Conservation (phyloP, 441 rosid genomes). For the Isatis lusitanica region DNA sequence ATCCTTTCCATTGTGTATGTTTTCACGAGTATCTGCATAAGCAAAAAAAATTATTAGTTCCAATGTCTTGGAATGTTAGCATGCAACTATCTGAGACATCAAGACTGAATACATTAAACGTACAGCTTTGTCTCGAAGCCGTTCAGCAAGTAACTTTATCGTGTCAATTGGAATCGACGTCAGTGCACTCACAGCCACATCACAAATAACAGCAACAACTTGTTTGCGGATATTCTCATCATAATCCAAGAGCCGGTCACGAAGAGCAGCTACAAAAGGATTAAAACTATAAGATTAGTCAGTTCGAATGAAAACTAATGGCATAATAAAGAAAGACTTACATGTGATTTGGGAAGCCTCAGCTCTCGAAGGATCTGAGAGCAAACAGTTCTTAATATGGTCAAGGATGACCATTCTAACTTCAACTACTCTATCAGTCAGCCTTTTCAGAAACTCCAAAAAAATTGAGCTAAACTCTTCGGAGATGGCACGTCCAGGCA, state of each 20-base stretch:
- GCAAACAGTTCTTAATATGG: constrained; percentile 81
- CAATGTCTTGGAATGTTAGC: constrained; percentile 15
- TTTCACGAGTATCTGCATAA: constrained; percentile 79
- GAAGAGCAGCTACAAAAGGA: constrained; percentile 76
- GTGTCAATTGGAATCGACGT: constrained; percentile 75
- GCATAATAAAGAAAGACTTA: constrained; percentile 46
- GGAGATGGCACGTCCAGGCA: constrained; percentile 60
- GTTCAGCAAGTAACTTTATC: constrained; percentile 81
- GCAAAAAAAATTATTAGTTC: constrained; percentile 17
- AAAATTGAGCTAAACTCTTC: constrained; percentile 88
- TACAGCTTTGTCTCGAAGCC: constrained; percentile 98
- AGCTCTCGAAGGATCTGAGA: constrained; percentile 70
- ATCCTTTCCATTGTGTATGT: constrained; percentile 91
- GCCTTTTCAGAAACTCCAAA: constrained; percentile 92
- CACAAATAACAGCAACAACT: constrained; percentile 91
- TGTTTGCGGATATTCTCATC: constrained; percentile 97
- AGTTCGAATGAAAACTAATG: constrained; percentile 21
- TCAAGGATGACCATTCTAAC: constrained; percentile 92
- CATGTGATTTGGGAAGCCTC: constrained; percentile 88
- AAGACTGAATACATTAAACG: constrained; percentile 36
- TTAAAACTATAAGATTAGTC: constrained; percentile 31
- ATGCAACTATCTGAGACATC: constrained; percentile 26
- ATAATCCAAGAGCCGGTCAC: constrained; percentile 95
- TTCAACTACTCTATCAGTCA: constrained; percentile 89
- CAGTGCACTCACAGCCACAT: constrained; percentile 73